phyloP scores from a whole-genome alignment of 1,139 yeast species.

The Lizanozyma gosingica region DNA sequence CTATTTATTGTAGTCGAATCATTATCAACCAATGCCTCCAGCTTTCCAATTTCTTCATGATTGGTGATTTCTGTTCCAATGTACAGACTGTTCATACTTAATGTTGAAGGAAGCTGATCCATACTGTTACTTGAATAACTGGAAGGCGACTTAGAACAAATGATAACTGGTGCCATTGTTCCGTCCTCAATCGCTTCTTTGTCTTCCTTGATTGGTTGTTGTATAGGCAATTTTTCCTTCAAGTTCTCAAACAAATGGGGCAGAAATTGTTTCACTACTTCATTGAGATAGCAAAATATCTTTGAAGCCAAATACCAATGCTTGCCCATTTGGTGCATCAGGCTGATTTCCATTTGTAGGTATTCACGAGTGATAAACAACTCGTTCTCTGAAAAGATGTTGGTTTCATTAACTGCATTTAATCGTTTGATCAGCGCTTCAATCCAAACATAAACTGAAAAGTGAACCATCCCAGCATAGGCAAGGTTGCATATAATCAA shows the following conservation, averaged over 20 bases:
- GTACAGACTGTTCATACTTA: not conserved
- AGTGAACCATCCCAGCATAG: conserved; percentile 38
- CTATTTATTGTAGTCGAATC: not conserved
- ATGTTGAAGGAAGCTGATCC: not conserved
- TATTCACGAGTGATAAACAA: conserved; percentile 36
- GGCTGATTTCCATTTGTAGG: conserved; percentile 36
- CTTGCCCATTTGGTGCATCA: conserved; percentile 35
- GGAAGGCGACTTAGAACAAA: not conserved
- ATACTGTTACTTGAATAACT: not conserved
- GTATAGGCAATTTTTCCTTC: conserved; percentile 12
- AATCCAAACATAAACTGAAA: conserved; percentile 43
- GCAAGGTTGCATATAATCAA: conserved; percentile 44
- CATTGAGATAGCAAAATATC: conserved; percentile 34
- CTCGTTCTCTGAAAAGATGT: conserved; percentile 19
- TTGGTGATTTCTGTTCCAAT: not conserved
- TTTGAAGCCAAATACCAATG: conserved; percentile 44
- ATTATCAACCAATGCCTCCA: not conserved
- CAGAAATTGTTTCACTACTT: conserved; percentile 21
- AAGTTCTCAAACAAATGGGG: conserved; percentile 19
- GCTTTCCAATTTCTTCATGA: not conserved
- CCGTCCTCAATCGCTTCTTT: not conserved
- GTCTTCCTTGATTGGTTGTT: not conserved
- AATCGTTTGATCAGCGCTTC: conserved; percentile 17
- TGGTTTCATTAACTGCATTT: conserved; percentile 5
- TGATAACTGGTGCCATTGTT: not conserved